Percentiles rank a stretch among this genome's conserved stretches.
Evolutionary conservation across 2,329 filamentous ascomycete genomes (phyloP).

Genomic region (Emergomyces pasteurianus): DNA sequence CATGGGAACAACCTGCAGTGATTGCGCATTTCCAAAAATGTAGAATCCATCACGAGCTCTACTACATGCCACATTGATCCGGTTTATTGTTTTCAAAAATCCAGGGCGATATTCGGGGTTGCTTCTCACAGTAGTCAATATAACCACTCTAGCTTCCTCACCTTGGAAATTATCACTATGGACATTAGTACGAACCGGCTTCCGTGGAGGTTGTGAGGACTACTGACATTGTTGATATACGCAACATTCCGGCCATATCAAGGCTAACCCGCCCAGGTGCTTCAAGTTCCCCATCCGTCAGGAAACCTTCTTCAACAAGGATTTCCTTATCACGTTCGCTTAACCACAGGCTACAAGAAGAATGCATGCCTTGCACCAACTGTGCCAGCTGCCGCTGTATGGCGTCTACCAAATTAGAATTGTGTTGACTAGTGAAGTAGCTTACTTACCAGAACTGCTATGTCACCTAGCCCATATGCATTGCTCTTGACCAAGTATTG

Average conservation of each 20-base stretch:
- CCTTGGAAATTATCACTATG: constrained; percentile 24
- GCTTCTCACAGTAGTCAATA: constrained; percentile 22
- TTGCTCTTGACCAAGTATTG: constrained; percentile 16
- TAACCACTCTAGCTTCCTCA: constrained; percentile 24
- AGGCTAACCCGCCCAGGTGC: background rate
- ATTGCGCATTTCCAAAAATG: constrained; percentile 19
- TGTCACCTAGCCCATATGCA: constrained; percentile 17
- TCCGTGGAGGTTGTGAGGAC: background rate
- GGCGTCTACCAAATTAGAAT: constrained; percentile 12
- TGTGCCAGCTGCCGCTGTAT: constrained; percentile 19
- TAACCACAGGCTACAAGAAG: constrained; percentile 18
- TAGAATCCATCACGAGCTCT: constrained; percentile 23
- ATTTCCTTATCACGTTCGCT: constrained; percentile 16
- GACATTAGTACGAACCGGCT: background rate
- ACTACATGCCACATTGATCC: constrained; percentile 24
- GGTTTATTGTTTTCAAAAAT: constrained; percentile 22
- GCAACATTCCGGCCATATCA: background rate
- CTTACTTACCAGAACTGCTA: constrained; percentile 17
- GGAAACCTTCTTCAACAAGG: constrained; percentile 14
- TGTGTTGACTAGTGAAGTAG: background rate
- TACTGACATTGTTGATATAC: constrained; percentile 2
- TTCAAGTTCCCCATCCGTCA: background rate
- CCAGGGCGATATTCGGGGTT: constrained; percentile 16
- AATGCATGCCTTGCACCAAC: constrained; percentile 12
- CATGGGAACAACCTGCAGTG: constrained; percentile 16